Conservation (phyloP, 768 basidiomycete species). For the Leccinellum luteum region DNA sequence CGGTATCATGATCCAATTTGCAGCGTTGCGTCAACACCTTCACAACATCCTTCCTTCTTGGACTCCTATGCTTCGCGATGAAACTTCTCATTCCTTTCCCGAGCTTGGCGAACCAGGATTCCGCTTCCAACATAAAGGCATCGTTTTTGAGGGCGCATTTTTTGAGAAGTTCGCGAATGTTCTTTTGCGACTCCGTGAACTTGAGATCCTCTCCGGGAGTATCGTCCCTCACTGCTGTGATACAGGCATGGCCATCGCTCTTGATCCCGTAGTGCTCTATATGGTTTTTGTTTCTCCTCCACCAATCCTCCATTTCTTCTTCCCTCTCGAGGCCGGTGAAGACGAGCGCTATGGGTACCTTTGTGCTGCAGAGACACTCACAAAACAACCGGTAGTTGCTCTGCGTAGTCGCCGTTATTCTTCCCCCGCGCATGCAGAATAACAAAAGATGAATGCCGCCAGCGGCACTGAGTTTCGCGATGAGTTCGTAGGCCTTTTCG, state of each 20-base stretch:
- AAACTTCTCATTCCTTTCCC: conserved; percentile 12
- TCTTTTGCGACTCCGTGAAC: conserved; percentile 21
- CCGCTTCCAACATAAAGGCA: conserved; percentile 13
- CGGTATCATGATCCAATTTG: conserved; percentile 14
- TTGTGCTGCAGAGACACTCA: conserved; percentile 37
- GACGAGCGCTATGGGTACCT: conserved; percentile 39
- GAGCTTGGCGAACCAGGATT: conserved; percentile 18
- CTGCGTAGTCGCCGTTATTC: conserved; percentile 35
- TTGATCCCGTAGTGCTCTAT: conserved; percentile 25
- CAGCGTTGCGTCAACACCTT: conserved; percentile 19
- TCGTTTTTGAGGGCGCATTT: conserved; percentile 11
- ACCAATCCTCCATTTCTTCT: conserved; percentile 33
- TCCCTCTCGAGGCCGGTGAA: conserved; percentile 42
- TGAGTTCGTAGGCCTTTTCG: conserved; percentile 31
- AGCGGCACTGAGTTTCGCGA: conserved; percentile 25
- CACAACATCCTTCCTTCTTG: conserved; percentile 18
- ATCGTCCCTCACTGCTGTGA: conserved; percentile 28
- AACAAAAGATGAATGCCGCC: conserved; percentile 43
- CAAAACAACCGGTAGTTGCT: conserved; percentile 41
- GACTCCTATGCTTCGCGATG: conserved; percentile 10
- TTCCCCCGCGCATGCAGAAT: conserved; percentile 40
- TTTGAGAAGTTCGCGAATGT: conserved; percentile 19
- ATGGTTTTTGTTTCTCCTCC: conserved; percentile 26
- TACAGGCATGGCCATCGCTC: conserved; percentile 32
- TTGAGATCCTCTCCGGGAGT: conserved; percentile 18